Evolutionary conservation across 2,329 filamentous ascomycete genomes (phyloP).

Genomic region (Corynespora cassiicola): DNA sequence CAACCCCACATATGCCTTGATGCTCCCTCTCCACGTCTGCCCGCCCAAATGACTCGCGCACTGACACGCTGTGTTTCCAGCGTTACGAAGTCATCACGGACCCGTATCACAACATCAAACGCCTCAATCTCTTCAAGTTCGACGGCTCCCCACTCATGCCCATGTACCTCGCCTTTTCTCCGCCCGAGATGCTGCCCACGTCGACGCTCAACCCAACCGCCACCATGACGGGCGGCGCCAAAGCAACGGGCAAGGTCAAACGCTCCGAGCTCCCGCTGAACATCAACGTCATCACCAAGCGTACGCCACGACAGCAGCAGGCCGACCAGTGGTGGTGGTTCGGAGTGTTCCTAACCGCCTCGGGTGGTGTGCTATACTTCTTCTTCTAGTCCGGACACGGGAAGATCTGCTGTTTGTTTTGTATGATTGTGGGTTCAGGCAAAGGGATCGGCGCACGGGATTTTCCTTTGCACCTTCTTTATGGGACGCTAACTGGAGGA

Average conservation of each 20-base stretch:
- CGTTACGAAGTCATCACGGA: conserved; percentile 59
- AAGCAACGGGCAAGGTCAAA: conserved; percentile 44
- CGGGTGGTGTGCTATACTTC: conserved; percentile 57
- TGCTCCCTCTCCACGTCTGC: neutral
- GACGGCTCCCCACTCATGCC: conserved; percentile 72
- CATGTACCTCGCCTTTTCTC: conserved; percentile 68
- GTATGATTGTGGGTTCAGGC: no score
- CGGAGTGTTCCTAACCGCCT: conserved; percentile 54
- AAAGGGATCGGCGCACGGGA: no score
- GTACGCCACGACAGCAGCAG: conserved; percentile 44
- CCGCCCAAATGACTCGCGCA: neutral
- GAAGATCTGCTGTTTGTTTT: no score
- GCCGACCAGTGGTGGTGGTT: conserved; percentile 59
- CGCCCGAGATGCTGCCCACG: conserved; percentile 74
- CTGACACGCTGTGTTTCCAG: conserved; percentile 32
- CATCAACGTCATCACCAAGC: conserved; percentile 46
- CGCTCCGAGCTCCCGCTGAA: conserved; percentile 46
- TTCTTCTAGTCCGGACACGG: conserved; percentile 37
- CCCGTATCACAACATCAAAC: conserved; percentile 65
- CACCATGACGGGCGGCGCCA: conserved; percentile 39
- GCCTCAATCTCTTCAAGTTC: conserved; percentile 69
- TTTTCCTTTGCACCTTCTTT: no score
- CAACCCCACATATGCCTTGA: neutral
- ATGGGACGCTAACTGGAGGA: no score
- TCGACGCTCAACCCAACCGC: conserved; percentile 66